Conservation (phyloP, 2,329 filamentous ascomycete genomes). For the Knufia fluminis region DNA sequence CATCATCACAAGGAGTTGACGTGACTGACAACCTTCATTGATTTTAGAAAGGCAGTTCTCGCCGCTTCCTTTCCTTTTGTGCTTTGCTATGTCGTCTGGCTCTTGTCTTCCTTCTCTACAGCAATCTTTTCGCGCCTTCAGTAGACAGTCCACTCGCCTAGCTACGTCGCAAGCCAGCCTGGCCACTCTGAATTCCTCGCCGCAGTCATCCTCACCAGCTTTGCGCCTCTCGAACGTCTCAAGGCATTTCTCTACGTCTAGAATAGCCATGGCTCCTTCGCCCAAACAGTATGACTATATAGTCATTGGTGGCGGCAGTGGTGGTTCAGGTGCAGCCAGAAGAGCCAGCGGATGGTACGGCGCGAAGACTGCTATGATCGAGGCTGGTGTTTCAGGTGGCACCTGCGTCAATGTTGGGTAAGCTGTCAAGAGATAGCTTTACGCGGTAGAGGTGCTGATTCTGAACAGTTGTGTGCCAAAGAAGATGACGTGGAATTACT, state of each 20-base stretch:
- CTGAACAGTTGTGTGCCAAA: slow-evolving; percentile 41
- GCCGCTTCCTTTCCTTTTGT: slow-evolving; percentile 4
- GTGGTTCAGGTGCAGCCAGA: slow-evolving; percentile 42
- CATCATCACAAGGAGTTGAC: slow-evolving; percentile 2
- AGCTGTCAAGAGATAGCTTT: slow-evolving; percentile 16
- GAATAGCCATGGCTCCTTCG: slow-evolving; percentile 37
- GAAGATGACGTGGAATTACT: slow-evolving; percentile 46
- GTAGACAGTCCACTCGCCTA: background rate
- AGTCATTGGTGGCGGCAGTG: slow-evolving; percentile 46
- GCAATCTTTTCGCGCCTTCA: slow-evolving; percentile 7
- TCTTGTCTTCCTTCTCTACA: slow-evolving; percentile 7
- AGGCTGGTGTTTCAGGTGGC: slow-evolving; percentile 40
- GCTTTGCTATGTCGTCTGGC: slow-evolving; percentile 19
- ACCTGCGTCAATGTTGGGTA: slow-evolving; percentile 48
- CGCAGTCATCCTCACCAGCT: background rate
- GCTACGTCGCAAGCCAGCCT: background rate
- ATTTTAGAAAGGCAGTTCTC: background rate
- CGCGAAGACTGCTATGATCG: slow-evolving; percentile 42
- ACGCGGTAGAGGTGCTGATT: background rate
- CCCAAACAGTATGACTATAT: slow-evolving; percentile 46
- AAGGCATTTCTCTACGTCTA: slow-evolving; percentile 32
- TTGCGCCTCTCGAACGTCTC: slow-evolving; percentile 29
- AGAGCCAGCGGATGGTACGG: slow-evolving; percentile 45
- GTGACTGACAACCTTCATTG: background rate
- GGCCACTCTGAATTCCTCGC: background rate